Base-by-base conservation (phyloP, 1,284 basidiomycete species). In the Leccinum pallidistipes region DNA sequence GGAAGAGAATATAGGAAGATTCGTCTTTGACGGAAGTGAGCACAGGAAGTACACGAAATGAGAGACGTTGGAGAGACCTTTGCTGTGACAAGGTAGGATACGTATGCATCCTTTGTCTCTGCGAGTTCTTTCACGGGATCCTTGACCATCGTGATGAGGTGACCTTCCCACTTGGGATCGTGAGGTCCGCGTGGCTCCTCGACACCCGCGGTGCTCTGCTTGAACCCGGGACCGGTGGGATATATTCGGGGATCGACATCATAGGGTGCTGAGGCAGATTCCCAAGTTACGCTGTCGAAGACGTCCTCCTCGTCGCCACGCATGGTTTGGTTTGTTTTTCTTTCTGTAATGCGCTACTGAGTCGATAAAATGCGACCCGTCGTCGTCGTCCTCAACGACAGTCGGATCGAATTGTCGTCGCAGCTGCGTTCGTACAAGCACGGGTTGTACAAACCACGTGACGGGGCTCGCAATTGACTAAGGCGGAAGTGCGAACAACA, bases 41-140 rank as follows among this genome's bases (percentile, higher is more conserved):
- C n/a, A 60, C 27, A 31, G 40, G 34, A 60, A 51, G 57, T 18
- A 24, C 29, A 64, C 31, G 45, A 49, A 36, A 38, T 8, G 27
- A 45, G 40, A 21, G 14, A 50, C 14, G 27, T 27, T 10, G 69
- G 81, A 66, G 81, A 65, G 70, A 96, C 95, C 85, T 93, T 90
- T 50, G 94, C 94, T 31, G 88, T 84, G 45, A 99, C 94, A 49
- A 95, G 82, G 76, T 98, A 99, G 52, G 94, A 95, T 59, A 98
- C 94, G 77, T 95, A 98, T 62, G 93, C 90, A 74, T 98, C 96
- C 79, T 97, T 97, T 52, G 94, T 96, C 68, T 96, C 95, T 64
- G 95, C 91, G 55, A 97, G 85, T 78, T 98, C 97, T 76, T 97
- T 98, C 64, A 95, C 86, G 27, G 96, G 95, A 72, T 98, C 96